A percentile compares a stretch with the other conserved stretches of the same genome.
Conservation (phyloP, 2,329 filamentous ascomycete genomes). For the Didymosphaeria variabile region DNA sequence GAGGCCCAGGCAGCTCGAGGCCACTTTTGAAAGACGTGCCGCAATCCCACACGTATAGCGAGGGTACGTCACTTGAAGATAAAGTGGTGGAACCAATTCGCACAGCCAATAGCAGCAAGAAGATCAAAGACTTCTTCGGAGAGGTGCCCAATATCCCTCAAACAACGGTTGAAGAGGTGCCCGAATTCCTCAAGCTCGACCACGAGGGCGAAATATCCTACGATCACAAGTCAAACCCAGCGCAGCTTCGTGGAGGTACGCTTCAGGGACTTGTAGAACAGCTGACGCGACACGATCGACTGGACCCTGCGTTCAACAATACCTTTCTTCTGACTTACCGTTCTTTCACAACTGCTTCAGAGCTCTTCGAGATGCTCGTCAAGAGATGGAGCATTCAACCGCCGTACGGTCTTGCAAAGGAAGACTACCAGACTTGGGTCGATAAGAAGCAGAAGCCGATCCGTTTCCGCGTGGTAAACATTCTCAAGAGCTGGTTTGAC, state of each 20-base stretch:
- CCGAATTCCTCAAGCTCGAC: conserved; percentile 85
- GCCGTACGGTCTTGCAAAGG: conserved; percentile 77
- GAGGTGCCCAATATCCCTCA: conserved; percentile 59
- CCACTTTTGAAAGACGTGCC: conserved; percentile 62
- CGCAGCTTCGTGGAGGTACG: conserved; percentile 87
- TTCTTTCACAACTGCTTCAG: conserved; percentile 89
- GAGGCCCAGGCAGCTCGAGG: conserved; percentile 47
- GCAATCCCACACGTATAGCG: conserved; percentile 72
- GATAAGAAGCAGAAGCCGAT: conserved; percentile 97
- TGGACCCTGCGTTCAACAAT: conserved; percentile 95
- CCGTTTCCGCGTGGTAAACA: conserved; percentile 95
- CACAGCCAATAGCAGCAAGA: conserved; percentile 55
- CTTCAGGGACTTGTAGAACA: conserved; percentile 91
- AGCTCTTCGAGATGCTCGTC: conserved; percentile 92
- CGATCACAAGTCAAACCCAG: conserved; percentile 79
- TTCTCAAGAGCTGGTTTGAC: conserved; percentile 97
- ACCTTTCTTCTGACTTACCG: conserved; percentile 97
- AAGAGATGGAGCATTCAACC: conserved; percentile 93
- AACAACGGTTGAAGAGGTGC: conserved; percentile 74
- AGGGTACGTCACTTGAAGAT: conserved; percentile 56
- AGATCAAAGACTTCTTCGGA: conserved; percentile 62
- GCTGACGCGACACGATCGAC: conserved; percentile 91
- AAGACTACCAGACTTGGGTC: conserved; percentile 86
- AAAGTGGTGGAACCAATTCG: conserved; percentile 48
- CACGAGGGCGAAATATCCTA: conserved; percentile 89